Evolutionary conservation across 192 early-diverging fungal genomes (phyloP).

Genomic region (Geranomyces variabilis): DNA sequence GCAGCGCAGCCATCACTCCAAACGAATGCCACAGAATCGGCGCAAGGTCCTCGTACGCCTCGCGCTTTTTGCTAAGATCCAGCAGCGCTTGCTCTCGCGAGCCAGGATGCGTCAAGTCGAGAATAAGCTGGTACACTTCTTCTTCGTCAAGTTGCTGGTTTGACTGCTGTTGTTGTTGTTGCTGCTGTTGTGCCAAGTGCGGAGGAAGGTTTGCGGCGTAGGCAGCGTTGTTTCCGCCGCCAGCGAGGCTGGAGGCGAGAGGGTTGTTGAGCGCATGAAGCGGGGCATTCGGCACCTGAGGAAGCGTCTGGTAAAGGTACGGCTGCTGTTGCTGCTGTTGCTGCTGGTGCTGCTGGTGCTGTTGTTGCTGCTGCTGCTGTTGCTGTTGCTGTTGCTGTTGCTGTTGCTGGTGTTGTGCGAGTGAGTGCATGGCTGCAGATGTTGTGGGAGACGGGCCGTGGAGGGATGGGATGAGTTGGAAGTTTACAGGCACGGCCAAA

Average conservation of each 20-base stretch:
- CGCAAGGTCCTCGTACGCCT: conserved; percentile 94
- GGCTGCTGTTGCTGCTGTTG: conserved; percentile 24
- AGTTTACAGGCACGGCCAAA: no score
- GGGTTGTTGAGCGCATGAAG: conserved; percentile 26
- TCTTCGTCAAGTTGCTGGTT: conserved; percentile 60
- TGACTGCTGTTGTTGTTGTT: conserved; percentile 33
- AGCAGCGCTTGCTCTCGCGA: conserved; percentile 86
- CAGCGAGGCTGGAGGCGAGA: conserved; percentile 2
- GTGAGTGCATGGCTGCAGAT: no score
- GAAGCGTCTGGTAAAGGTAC: conserved; percentile 31
- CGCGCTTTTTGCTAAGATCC: conserved; percentile 91
- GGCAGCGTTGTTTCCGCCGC: neutral
- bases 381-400: conserved; percentile 10
- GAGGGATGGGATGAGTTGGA: no score
- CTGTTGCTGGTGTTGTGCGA: no score
- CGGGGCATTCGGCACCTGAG: conserved; percentile 12
- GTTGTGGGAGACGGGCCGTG: no score
- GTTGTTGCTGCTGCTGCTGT: neutral
- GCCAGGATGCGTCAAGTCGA: conserved; percentile 78
- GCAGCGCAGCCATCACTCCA: conserved; percentile 91
- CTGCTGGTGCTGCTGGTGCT: conserved; percentile 6
- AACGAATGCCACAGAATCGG: conserved; percentile 98
- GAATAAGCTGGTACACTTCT: conserved; percentile 84
- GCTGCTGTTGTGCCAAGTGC: conserved; percentile 32
- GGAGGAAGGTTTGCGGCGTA: neutral